Evolutionary conservation across 805 yeast genomes (phyloP).

Genomic region (Metschnikowia arizonensis): DNA sequence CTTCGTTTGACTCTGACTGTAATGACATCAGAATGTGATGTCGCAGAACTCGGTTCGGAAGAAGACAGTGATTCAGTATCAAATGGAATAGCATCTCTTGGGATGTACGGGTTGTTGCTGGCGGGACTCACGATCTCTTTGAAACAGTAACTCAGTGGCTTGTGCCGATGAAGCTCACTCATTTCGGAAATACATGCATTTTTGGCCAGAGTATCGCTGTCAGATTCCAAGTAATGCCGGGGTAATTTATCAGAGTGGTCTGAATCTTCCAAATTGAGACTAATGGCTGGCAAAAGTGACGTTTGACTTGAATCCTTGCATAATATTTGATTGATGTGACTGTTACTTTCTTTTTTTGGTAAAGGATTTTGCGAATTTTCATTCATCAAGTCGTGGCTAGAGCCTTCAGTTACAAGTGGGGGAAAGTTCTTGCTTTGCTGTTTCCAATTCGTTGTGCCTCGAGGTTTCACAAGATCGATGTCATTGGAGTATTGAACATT

Average conservation of each 20-base stretch:
- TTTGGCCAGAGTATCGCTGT: conserved; percentile 4
- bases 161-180: conserved; percentile 1
- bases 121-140: neutral
- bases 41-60: neutral
- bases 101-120: neutral
- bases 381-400: neutral
- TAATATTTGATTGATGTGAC: no score
- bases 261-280: neutral
- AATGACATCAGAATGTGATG: neutral
- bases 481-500: neutral
- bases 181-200: neutral
- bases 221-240: neutral
- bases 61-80: neutral
- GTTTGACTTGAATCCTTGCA: neutral
- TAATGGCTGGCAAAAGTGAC: neutral
- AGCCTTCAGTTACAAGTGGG: neutral
- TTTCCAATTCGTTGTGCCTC: neutral
- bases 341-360: neutral
- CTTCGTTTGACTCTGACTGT: neutral
- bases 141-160: conserved; percentile 2
- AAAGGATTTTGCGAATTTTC: neutral
- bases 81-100: neutral
- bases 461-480: neutral
- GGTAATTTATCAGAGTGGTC: neutral
- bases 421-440: neutral